A percentile compares a stretch with the other conserved stretches of the same genome.
These are phyloP conservation scores for Arxiozyma slooffiae DNA, from an alignment of 1,139 yeast genomes.

Conservation along the genomic window DNA sequence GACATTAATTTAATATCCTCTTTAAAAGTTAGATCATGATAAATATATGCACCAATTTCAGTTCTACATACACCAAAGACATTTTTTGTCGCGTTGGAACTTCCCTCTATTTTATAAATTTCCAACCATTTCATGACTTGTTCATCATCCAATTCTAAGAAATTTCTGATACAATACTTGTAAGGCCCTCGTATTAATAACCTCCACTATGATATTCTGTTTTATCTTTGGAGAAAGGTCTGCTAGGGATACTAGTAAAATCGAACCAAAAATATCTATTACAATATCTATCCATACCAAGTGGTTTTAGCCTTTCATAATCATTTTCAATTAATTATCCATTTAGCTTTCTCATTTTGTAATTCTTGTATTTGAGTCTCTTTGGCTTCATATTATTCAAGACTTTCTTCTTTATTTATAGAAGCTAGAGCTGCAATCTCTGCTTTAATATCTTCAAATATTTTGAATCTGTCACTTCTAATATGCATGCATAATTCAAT, in stretches of 20 bases:
- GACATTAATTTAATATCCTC: constrained; percentile 27
- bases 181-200: constrained; percentile 93
- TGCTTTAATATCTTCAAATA: constrained; percentile 36
- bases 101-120: constrained; percentile 19
- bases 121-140: constrained; percentile 31
- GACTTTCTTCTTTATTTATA: constrained; percentile 49
- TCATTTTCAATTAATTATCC: constrained; percentile 55
- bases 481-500: constrained; percentile 28
- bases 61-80: constrained; percentile 16
- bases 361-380: constrained; percentile 33
- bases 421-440: constrained; percentile 10
- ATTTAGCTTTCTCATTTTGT: constrained; percentile 38
- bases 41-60: constrained; percentile 13
- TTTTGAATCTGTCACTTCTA: constrained; percentile 28
- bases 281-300: constrained; percentile 77
- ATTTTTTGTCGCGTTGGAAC: constrained; percentile 23
- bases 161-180: constrained; percentile 45
- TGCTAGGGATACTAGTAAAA: constrained; percentile 64
- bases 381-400: constrained; percentile 30
- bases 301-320: constrained; percentile 61
- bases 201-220: constrained; percentile 46
- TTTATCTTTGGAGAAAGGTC: constrained; percentile 37
- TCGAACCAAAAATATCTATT: constrained; percentile 97
- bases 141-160: constrained; percentile 34
- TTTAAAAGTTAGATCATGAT: constrained; percentile 20